Evolutionary conservation across 768 basidiomycete genomes (phyloP).

Genomic region (Suillus weaverae): DNA sequence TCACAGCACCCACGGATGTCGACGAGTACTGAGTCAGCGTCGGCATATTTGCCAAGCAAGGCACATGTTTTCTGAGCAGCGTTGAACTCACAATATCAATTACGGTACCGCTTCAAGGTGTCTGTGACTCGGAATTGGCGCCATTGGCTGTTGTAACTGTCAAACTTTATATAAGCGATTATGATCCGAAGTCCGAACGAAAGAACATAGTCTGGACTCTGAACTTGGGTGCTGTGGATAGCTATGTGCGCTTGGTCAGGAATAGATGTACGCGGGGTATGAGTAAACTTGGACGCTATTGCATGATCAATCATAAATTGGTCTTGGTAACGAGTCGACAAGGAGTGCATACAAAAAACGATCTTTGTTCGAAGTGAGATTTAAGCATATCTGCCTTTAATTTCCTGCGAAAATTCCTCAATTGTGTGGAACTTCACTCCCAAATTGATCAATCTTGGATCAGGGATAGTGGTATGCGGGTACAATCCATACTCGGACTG

Average conservation of each 20-base stretch:
- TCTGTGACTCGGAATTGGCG: neutral
- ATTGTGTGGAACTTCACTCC: slow-evolving; percentile 28
- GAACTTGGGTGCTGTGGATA: neutral
- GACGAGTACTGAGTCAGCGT: neutral
- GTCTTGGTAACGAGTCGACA: too few relatives aligned
- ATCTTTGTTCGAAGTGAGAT: neutral
- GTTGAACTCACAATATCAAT: too few relatives aligned
- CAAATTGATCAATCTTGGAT: slow-evolving; percentile 25
- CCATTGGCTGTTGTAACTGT: neutral
- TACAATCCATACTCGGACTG: slow-evolving; percentile 29
- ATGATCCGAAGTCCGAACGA: neutral
- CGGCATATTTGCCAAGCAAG: neutral
- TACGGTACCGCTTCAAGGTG: too few relatives aligned
- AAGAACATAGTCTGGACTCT: neutral
- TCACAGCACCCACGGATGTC: neutral
- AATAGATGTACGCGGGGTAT: too few relatives aligned
- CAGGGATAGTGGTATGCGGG: slow-evolving; percentile 18
- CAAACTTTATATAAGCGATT: too few relatives aligned
- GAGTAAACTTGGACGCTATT: too few relatives aligned
- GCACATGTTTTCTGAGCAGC: neutral
- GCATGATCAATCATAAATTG: too few relatives aligned
- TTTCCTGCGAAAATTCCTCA: slow-evolving; percentile 16
- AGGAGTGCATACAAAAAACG: neutral
- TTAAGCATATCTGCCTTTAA: slow-evolving; percentile 22
- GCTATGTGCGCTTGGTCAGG: neutral